Evolutionary conservation across 2,329 filamentous ascomycete genomes (phyloP).

Genomic region (Aulographum hederae): DNA sequence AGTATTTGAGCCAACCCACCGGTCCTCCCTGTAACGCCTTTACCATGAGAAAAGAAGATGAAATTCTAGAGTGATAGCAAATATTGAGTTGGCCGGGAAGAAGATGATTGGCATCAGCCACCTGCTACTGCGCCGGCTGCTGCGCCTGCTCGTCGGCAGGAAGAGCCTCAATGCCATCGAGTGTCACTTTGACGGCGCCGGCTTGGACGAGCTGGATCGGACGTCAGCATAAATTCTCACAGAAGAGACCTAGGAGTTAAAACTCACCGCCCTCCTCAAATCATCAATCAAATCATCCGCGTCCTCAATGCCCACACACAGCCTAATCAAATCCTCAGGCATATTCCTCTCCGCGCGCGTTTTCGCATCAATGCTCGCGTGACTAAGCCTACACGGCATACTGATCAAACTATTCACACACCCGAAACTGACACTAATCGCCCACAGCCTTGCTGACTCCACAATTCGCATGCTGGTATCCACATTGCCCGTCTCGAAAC

Average conservation of each 20-base stretch:
- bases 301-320: slow-evolving; percentile 96
- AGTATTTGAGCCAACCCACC: no score
- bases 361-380: slow-evolving; percentile 93
- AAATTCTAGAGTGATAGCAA: no score
- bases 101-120: no score
- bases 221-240: slow-evolving; percentile 6
- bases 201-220: slow-evolving; percentile 56
- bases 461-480: slow-evolving; percentile 79
- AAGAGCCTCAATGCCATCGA: slow-evolving; percentile 74
- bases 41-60: no score
- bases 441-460: slow-evolving; percentile 78
- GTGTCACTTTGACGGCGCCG: slow-evolving; percentile 71
- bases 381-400: slow-evolving; percentile 99
- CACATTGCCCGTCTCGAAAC: slow-evolving; percentile 86
- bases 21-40: no score
- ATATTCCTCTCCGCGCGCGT: slow-evolving; percentile 75
- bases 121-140: no score
- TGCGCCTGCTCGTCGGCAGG: no score
- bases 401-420: slow-evolving; percentile 98
- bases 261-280: slow-evolving; percentile 69
- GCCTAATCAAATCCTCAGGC: slow-evolving; percentile 88
- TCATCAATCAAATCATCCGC: slow-evolving; percentile 83
- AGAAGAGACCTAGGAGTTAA: not conserved
- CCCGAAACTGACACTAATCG: slow-evolving; percentile 92
- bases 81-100: no score